These are phyloP conservation scores for Adansonia madagascariensis DNA, from an alignment of 441 rosid species.

Conservation along the genomic window DNA sequence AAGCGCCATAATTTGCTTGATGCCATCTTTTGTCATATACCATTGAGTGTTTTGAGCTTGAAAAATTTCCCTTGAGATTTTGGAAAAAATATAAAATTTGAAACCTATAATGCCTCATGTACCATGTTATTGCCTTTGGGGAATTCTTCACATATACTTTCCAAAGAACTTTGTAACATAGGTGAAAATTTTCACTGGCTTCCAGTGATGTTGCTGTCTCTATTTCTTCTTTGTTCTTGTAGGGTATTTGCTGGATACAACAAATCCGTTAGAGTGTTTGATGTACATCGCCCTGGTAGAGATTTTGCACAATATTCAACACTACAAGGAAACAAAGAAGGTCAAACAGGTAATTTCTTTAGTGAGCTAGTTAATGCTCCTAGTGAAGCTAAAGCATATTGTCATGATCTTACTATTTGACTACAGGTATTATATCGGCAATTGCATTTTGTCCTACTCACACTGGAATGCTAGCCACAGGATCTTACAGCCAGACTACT, in stretches of 20 bases:
- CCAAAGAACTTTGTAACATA: not conserved
- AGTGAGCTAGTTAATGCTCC: conserved; percentile 25
- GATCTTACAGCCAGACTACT: conserved; percentile 83
- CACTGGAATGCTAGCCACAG: conserved; percentile 86
- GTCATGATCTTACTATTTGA: conserved; percentile 27
- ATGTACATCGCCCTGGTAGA: conserved; percentile 95
- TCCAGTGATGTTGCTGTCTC: conserved; percentile 22
- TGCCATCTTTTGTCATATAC: not conserved
- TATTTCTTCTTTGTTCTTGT: conserved; percentile 30
- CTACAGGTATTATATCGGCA: conserved; percentile 78
- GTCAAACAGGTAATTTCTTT: conserved; percentile 69
- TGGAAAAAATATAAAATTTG: not conserved
- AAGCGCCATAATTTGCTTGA: not conserved
- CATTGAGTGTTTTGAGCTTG: not conserved
- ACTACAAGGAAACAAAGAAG: conserved; percentile 80
- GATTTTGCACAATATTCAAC: conserved; percentile 78
- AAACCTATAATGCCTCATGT: not conserved
- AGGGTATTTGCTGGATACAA: conserved; percentile 95
- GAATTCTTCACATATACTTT: not conserved
- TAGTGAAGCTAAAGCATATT: conserved; percentile 5
- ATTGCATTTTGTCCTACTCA: conserved; percentile 83
- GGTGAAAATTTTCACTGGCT: not conserved
- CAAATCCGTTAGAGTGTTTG: conserved; percentile 81
- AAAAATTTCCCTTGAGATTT: not conserved
- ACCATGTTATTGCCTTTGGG: not conserved